Evolutionary conservation across 1,284 basidiomycete genomes (phyloP).

Genomic region (Irpex rosettiformis): DNA sequence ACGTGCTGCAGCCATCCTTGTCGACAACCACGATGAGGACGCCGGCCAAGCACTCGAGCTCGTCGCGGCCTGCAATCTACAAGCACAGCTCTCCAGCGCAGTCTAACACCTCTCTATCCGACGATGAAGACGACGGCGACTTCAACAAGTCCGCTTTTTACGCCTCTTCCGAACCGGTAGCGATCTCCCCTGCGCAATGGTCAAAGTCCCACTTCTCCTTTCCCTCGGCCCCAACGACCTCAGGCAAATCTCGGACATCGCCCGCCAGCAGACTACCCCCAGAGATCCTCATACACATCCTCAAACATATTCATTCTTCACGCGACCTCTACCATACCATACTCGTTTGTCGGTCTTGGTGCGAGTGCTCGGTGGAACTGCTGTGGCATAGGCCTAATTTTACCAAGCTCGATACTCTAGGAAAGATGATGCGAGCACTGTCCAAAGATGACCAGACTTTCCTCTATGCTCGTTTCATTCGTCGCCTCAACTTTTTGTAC

Average conservation of each 20-base stretch:
- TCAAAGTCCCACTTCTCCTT: conserved; percentile 32
- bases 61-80: conserved; percentile 35
- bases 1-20: conserved; percentile 17
- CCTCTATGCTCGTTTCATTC: conserved; percentile 85
- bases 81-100: conserved; percentile 54
- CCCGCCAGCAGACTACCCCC: conserved; percentile 68
- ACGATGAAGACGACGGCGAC: conserved; percentile 67
- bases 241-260: conserved; percentile 35
- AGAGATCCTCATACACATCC: conserved; percentile 91
- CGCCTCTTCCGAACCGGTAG: conserved; percentile 36
- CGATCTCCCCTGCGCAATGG: conserved; percentile 66
- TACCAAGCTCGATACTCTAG: conserved; percentile 65
- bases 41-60: conserved; percentile 12
- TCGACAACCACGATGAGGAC: conserved; percentile 18
- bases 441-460: conserved; percentile 69
- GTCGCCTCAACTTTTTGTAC: conserved; percentile 86
- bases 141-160: conserved; percentile 50
- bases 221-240: conserved; percentile 7
- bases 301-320: conserved; percentile 77
- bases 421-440: conserved; percentile 75
- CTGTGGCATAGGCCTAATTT: conserved; percentile 93
- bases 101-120: conserved; percentile 51
- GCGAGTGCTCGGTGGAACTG: conserved; percentile 91
- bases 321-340: conserved; percentile 76
- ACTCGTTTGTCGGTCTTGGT: conserved; percentile 90